phyloP scores from a whole-genome alignment of 371 early-diverging fungal genomes.

The Mortierella sp. region DNA sequence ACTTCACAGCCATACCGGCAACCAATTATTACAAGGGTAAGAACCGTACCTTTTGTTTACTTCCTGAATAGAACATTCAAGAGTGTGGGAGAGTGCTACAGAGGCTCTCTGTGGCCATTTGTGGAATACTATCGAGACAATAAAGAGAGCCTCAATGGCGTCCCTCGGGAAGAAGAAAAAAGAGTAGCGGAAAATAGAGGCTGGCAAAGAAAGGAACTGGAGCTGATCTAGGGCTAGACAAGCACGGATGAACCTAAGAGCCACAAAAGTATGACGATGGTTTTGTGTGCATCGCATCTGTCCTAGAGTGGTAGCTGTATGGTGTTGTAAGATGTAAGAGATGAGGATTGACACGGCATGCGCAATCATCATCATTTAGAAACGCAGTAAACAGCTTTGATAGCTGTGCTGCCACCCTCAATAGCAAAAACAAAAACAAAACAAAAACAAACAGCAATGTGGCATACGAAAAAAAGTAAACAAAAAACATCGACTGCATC shows the following conservation, averaged over 20 bases:
- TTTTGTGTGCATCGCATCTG: too few relatives aligned
- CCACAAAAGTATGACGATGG: too few relatives aligned
- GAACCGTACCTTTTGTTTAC: not conserved
- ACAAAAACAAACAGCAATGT: not conserved
- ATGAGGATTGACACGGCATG: not conserved
- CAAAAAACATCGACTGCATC: not conserved
- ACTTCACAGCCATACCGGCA: too few relatives aligned
- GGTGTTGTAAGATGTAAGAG: not conserved
- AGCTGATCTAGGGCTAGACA: not conserved
- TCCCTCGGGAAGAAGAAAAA: not conserved
- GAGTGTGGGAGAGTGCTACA: not conserved
- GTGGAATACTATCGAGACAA: conserved; percentile 8
- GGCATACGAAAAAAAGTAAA: not conserved
- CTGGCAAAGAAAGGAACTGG: not conserved
- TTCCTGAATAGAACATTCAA: not conserved
- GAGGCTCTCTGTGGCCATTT: conserved; percentile 15
- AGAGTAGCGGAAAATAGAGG: not conserved
- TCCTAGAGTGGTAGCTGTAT: not conserved
- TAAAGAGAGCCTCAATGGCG: not conserved
- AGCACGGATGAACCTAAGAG: not conserved
- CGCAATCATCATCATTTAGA: not conserved
- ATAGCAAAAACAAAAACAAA: not conserved
- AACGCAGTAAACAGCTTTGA: not conserved
- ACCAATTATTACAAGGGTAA: too few relatives aligned
- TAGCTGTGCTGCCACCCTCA: not conserved